A percentile compares a stretch with the other conserved stretches of the same genome.
Conservation (phyloP, 148 eudicot species). For the Salicornia ramosissima region DNA sequence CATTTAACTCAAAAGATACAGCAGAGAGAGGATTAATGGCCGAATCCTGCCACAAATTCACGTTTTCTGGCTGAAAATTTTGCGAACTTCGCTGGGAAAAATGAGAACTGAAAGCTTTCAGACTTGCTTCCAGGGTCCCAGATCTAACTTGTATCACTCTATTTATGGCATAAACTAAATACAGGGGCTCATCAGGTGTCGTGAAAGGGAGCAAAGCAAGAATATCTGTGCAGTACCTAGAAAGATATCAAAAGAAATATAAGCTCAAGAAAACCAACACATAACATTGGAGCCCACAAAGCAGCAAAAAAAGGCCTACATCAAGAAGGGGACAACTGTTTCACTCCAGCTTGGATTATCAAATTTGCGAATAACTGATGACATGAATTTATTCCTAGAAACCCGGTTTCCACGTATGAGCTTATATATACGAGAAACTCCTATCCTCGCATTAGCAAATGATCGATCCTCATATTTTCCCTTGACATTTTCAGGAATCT, state of each 20-base stretch:
- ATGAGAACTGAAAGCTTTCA: constrained; percentile 60
- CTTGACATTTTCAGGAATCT: constrained; percentile 41
- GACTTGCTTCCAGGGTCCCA: constrained; percentile 77
- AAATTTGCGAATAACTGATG: constrained; percentile 87
- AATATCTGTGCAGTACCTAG: constrained; percentile 90
- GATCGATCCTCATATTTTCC: constrained; percentile 55
- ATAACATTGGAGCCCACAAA: constrained; percentile 16
- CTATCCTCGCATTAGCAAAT: constrained; percentile 59
- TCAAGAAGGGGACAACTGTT: constrained; percentile 60
- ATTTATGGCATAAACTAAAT: constrained; percentile 77
- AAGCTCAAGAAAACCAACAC: not conserved
- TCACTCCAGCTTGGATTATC: constrained; percentile 68
- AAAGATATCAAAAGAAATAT: constrained; percentile 23
- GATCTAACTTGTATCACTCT: constrained; percentile 93
- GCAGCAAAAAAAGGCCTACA: constrained; percentile 40
- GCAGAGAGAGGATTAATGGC: constrained; percentile 25
- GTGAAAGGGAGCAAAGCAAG: constrained; percentile 90
- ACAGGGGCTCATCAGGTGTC: constrained; percentile 86
- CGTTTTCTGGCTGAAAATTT: constrained; percentile 40
- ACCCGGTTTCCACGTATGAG: constrained; percentile 85
- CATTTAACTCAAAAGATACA: constrained; percentile 37
- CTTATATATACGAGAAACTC: constrained; percentile 95
- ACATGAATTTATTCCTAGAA: constrained; percentile 90
- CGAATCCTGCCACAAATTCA: constrained; percentile 32
- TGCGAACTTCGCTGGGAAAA: constrained; percentile 42